Conservation (phyloP, 306 rosid genomes). For the Benincasa hispida region DNA sequence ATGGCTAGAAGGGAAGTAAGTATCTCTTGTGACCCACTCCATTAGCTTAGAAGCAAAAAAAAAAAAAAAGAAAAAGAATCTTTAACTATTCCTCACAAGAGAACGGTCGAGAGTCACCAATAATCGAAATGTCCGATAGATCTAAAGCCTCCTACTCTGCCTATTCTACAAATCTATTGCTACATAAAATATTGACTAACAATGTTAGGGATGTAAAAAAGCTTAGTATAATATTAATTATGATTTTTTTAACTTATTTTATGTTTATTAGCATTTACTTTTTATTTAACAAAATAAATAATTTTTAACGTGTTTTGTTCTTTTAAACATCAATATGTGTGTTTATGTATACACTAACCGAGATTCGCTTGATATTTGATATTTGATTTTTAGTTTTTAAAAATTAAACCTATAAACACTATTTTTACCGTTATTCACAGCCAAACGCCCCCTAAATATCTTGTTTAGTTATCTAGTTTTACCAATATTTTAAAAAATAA, state of each 20-base stretch:
- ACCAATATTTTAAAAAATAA: too few relatives aligned
- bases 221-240: not conserved
- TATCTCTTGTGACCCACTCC: not conserved
- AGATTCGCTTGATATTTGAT: too few relatives aligned
- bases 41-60: not conserved
- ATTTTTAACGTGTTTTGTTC: not conserved
- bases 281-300: not conserved
- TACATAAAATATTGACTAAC: not conserved
- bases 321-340: too few relatives aligned
- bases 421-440: too few relatives aligned
- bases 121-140: not conserved
- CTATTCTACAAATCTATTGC: not conserved
- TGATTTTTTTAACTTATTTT: not conserved
- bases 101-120: not conserved
- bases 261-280: not conserved
- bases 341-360: too few relatives aligned
- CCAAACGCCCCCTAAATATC: too few relatives aligned
- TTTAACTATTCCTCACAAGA: not conserved
- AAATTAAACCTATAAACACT: too few relatives aligned
- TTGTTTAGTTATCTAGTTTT: too few relatives aligned
- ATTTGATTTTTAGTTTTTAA: too few relatives aligned
- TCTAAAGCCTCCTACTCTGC: not conserved
- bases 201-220: not conserved
- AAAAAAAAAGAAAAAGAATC: too few relatives aligned
- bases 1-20: not conserved